Base-by-base conservation (phyloP, 805 yeast genomes). In the Zygotorulaspora danielsina region DNA sequence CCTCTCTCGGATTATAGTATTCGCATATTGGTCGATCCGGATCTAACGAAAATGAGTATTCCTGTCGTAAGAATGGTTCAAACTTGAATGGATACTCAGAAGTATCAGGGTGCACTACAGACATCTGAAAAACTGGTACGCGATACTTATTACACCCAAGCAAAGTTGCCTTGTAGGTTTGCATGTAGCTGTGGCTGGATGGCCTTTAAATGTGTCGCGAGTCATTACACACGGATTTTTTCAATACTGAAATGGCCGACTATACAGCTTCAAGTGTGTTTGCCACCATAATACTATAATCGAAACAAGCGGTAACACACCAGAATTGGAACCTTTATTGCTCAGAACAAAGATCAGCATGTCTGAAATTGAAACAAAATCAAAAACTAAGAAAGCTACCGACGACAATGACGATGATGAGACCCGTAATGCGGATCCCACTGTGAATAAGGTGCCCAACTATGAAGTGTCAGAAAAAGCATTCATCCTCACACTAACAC, bases 11-110 rank as follows among this genome's bases (percentile, higher is more conserved):
- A 47, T 71, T 69, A 67, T 70, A 82, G 53, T 69, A 81, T 48
- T 83, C 83, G 59, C 97, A 90, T 1, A 83, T 74, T 4, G 97
- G 96, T 43, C 97, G 70, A 54, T 83, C 90, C 2, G 96, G 96
- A 58, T 87, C 88, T 21, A 87, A 68, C 0, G 93, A 88, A 49
- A 88, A 79, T 45, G 83, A 77, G 63, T 73, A 87, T 57, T 90
- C 96, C 42, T 77, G 74, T 50, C 85, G 71, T 26, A 90, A 72
- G 51, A 85, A 87, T 6, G 86, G 82, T 53, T 90, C 97, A 57
- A 90, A 89, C 50, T 81, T 79, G 61, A 78, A 76, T 5, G 61
- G 62, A 34, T 75, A 67, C 22, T 60, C 51, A 2, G 63, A 43
- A 2, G 72, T 66, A 38, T 63, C 63, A 6, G 71, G 70, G 44